Evolutionary conservation across 495 filamentous ascomycete genomes (phyloP).

Genomic region (Antarctomyces pellizariae): DNA sequence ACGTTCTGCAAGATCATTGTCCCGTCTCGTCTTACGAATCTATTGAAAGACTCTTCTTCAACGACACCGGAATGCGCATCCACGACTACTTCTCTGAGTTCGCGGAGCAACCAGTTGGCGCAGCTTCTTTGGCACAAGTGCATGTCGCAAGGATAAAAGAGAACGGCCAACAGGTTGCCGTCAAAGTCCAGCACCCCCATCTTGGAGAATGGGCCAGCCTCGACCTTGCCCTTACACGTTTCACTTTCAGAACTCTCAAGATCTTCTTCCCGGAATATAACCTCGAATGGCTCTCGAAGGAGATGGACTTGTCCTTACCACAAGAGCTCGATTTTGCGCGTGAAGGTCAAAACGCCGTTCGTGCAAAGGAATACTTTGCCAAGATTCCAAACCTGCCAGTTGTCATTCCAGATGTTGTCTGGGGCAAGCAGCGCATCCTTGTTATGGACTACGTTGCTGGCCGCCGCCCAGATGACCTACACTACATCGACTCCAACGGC

Average conservation of each 20-base stretch:
- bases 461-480: slow-evolving; percentile 69
- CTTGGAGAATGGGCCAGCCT: slow-evolving; percentile 81
- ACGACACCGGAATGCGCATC: slow-evolving; percentile 62
- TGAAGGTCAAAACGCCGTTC: slow-evolving; percentile 69
- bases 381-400: slow-evolving; percentile 45
- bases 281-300: slow-evolving; percentile 79
- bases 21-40: slow-evolving; percentile 81
- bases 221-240: slow-evolving; percentile 65
- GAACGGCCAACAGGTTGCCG: slow-evolving; percentile 76
- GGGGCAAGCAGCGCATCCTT: slow-evolving; percentile 70
- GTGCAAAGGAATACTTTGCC: slow-evolving; percentile 55
- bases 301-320: slow-evolving; percentile 79
- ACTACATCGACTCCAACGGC: slow-evolving; percentile 57
- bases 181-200: slow-evolving; percentile 88
- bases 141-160: slow-evolving; percentile 72
- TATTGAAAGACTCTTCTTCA: slow-evolving; percentile 61
- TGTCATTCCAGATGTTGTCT: slow-evolving; percentile 75
- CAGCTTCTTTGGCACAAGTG: slow-evolving; percentile 86
- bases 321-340: slow-evolving; percentile 75
- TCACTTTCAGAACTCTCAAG: slow-evolving; percentile 77
- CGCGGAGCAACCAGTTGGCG: slow-evolving; percentile 56
- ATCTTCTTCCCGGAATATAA: slow-evolving; percentile 94
- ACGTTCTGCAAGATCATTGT: slow-evolving; percentile 89
- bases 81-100: slow-evolving; percentile 71
- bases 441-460: slow-evolving; percentile 92